phyloP scores from a whole-genome alignment of 306 rosid species.

The Prunus mume region DNA sequence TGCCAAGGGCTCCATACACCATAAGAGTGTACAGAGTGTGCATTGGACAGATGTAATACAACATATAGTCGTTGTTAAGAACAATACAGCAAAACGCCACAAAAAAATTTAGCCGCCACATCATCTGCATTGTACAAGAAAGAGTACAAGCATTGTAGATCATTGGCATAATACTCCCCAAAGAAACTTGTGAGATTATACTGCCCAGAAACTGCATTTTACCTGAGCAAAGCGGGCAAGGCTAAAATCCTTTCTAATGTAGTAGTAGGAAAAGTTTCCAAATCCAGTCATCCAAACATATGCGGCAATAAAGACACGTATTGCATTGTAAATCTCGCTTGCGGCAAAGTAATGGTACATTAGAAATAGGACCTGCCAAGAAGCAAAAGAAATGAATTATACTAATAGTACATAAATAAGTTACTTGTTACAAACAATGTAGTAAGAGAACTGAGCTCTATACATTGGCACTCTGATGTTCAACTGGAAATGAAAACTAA shows the following conservation, averaged over 20 bases:
- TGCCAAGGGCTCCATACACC: constrained; percentile 98
- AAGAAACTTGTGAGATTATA: background rate
- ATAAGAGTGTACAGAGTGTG: constrained; percentile 94
- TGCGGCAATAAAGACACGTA: constrained; percentile 94
- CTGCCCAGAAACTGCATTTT: constrained; percentile 16
- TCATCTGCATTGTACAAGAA: constrained; percentile 67
- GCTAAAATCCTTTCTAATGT: constrained; percentile 91
- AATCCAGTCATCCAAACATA: constrained; percentile 99
- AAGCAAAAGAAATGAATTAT: background rate
- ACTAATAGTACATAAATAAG: background rate
- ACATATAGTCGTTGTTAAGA: constrained; percentile 90
- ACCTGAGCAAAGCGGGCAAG: constrained; percentile 95
- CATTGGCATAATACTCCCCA: background rate
- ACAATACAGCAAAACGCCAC: constrained; percentile 89
- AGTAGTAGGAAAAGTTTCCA: constrained; percentile 98
- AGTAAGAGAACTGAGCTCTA: background rate
- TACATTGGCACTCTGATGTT: background rate
- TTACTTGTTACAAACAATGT: background rate
- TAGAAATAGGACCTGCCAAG: constrained; percentile 80
- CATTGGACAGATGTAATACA: constrained; percentile 98
- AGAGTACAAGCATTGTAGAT: constrained; percentile 7
- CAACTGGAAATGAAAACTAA: background rate
- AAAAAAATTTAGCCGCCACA: constrained; percentile 97
- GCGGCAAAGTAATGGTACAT: constrained; percentile 99
- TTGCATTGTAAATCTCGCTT: constrained; percentile 93